Evolutionary conservation across 176 grass and related monocot genomes (phyloP), one percentile per base, ranked within the genome.

Genomic region (Pontederia paniculata): DNA sequence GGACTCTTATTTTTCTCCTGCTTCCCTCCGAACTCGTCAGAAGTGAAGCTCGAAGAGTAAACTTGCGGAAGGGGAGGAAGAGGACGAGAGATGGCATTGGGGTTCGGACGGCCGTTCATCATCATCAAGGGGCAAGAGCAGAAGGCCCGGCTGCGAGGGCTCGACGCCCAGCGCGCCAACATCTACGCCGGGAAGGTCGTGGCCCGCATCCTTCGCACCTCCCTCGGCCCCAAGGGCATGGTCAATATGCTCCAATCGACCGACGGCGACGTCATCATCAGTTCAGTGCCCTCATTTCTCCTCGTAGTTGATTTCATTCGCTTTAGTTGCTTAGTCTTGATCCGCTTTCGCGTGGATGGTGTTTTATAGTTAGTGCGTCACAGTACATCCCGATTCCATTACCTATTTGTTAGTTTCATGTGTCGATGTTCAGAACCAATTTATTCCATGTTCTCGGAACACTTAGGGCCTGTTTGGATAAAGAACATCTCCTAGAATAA

Each of bases 211-310:
- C 74, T 88, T 37, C 71, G 74, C 51, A 64, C 80, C 65, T 98
- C 83, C 11, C 86, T 97, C 23, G 91, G 80, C 0, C 86, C 91
- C 31, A 89, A 90, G 71, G 80, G 83, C 18, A 89, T 89, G 91
- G 82, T 87, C 74, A 89, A 90, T 79, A 87, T 77, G 74, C 74
- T 89, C 23, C 79, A 84, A 64, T 83, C 75, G 15, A 76, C 82
- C 59, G 82, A 89, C 46, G 90, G 90, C 9, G 90, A 96, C 23
- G 74, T 86, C 66, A 78, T 74, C 64, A 88, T 90, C 68, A 91
- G 83, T 90, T 80, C 42, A 6, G 58, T 54, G 1, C 58, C 55
- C 25, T 11, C n/a, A 8, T 60, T 28, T 63, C 16, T 44, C 4
- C 42, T 9, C 21, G 51, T 53, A 10, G 62, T 13, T 42, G 22